Conservation (phyloP, 1,284 basidiomycete genomes). For the Leucoagaricus sp. region DNA sequence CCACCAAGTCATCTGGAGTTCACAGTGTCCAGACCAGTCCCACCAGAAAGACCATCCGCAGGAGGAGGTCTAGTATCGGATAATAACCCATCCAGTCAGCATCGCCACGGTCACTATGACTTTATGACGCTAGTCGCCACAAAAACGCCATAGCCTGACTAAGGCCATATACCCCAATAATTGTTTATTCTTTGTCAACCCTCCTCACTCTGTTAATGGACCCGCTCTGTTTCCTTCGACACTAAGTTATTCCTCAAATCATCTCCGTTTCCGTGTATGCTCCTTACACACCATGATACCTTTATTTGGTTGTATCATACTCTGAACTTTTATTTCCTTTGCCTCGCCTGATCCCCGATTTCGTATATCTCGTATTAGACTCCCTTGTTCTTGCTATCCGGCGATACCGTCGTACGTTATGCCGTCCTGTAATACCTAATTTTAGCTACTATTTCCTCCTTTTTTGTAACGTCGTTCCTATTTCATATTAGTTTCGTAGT, state of each 20-base stretch:
- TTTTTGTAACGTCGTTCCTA: not conserved
- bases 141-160: not conserved
- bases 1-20: not conserved
- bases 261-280: not conserved
- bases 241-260: no score
- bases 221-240: not conserved
- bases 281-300: not conserved
- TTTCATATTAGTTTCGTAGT: not conserved
- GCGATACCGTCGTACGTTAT: not conserved
- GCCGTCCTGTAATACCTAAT: not conserved
- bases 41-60: not conserved
- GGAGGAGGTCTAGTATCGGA: constrained; percentile 4
- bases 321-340: not conserved
- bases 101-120: not conserved
- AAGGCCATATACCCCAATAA: not conserved
- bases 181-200: no score
- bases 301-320: constrained; percentile 10
- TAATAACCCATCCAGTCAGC: not conserved
- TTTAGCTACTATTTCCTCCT: not conserved
- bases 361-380: not conserved
- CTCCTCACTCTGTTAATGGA: no score
- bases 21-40: not conserved
- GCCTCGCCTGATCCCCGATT: not conserved
- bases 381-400: not conserved
- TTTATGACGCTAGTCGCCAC: not conserved